Evolutionary conservation across 108 stramenopile species (phyloP), one percentile per base, ranked within the genome.

Genomic region (Cyclotella cryptica): DNA sequence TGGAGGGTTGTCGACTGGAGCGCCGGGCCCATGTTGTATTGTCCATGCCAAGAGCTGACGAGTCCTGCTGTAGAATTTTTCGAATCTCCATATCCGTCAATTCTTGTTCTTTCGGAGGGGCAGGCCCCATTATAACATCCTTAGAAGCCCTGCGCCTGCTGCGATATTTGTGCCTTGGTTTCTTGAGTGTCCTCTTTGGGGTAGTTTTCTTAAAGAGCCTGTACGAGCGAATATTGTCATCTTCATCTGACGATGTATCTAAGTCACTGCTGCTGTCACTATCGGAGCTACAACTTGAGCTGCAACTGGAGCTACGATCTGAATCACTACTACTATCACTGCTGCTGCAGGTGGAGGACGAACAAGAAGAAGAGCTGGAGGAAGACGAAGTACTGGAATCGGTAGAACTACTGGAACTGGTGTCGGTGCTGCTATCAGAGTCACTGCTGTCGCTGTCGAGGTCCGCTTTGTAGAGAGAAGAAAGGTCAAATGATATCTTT

Each of bases 1-100:
- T 79, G 0, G 86, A 92, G 10, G 96, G 94, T 75, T 92, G 89
- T 11, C 96, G 93, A 35, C 82, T 84, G 14, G 93, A 93, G 3
- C 96, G 81, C 21, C 96, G 86, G 9, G 93, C 96, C 89, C 90
- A 97, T 17, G 65, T 70, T 26, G 69, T 71, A 21, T 75, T 78
- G 68, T 64, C 71, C 44, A 47, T 66, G 12, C 72, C 77, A 43
- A 78, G 72, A 28, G 71, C 72, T 35, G 60, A 71, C 17, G 75
- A 77, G 59, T 84, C 83, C 40, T 84, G 76, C 5, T 52, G 68
- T 5, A 84, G 66, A 53, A 84, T 84, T 71, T 74, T 84, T 12
- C 73, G 51, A 8, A 84, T 69, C 49, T 84, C 83, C 17, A 45
- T 57, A 6, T 84, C 83, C 19, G 83, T 78, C 2, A 71, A 67